Percentiles rank a stretch among this genome's conserved stretches.
Evolutionary conservation across 805 yeast species (phyloP).

Genomic region (Yarrowia sp.): DNA sequence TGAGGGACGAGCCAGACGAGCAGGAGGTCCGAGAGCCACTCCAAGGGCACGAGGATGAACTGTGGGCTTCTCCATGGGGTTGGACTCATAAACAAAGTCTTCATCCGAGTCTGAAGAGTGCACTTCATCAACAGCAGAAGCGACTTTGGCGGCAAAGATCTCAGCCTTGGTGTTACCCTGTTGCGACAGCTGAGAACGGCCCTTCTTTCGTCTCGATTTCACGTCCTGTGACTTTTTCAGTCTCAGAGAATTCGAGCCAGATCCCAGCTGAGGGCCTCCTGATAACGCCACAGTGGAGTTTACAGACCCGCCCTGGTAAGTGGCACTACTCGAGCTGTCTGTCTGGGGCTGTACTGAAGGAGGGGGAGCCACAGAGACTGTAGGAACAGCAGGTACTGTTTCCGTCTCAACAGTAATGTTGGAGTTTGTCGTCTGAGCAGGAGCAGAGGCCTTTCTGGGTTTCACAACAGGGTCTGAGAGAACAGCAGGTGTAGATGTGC

Average conservation of each 20-base stretch:
- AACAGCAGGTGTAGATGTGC: neutral
- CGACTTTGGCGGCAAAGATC: conserved; percentile 90
- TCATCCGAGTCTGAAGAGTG: conserved; percentile 83
- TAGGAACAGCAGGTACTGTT: conserved; percentile 52
- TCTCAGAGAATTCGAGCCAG: conserved; percentile 10
- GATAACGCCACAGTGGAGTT: conserved; percentile 13
- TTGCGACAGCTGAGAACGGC: conserved; percentile 30
- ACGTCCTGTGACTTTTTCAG: conserved; percentile 28
- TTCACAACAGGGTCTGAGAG: conserved; percentile 13
- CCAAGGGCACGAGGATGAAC: conserved; percentile 1
- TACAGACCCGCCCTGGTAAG: neutral
- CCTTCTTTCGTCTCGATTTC: conserved; percentile 44
- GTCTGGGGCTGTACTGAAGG: conserved; percentile 20
- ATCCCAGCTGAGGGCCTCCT: conserved; percentile 16
- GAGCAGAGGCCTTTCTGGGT: conserved; percentile 19
- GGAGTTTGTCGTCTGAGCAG: conserved; percentile 14
- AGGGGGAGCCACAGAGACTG: conserved; percentile 38
- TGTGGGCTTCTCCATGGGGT: conserved; percentile 32
- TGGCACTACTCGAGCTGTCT: neutral
- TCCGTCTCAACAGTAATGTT: conserved; percentile 60
- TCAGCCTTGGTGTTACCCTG: conserved; percentile 72
- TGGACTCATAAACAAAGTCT: conserved; percentile 87
- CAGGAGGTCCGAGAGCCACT: conserved; percentile 9
- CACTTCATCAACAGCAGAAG: conserved; percentile 89
- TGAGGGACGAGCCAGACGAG: conserved; percentile 8